phyloP scores from a whole-genome alignment of 2,329 filamentous ascomycete species.

The Penicillium sp. region DNA sequence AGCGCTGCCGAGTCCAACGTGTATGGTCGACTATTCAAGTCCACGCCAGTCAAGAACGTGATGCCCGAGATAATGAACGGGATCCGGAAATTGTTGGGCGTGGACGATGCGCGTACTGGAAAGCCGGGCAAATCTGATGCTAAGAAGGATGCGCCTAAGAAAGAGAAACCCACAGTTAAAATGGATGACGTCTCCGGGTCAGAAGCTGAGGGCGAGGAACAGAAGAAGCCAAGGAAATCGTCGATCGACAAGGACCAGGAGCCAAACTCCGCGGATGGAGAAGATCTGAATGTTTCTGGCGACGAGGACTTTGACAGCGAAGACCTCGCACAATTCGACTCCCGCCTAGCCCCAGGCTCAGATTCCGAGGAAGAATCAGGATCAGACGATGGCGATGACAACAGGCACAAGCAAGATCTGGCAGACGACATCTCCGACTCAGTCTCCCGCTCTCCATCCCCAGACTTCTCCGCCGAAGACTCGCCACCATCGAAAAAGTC shows the following conservation, averaged over 20 bases:
- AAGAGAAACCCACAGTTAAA: constrained; percentile 15
- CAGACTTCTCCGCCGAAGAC: constrained; percentile 22
- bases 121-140: constrained; percentile 19
- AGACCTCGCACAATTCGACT: constrained; percentile 39
- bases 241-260: constrained; percentile 8
- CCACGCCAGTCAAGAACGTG: constrained; percentile 60
- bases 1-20: constrained; percentile 60
- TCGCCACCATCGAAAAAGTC: constrained; percentile 32
- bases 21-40: constrained; percentile 62
- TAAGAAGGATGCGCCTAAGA: constrained; percentile 18
- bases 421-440: constrained; percentile 38
- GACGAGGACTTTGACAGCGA: constrained; percentile 33
- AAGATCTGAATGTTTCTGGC: constrained; percentile 29
- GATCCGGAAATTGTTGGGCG: constrained; percentile 44
- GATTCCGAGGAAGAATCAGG: constrained; percentile 31
- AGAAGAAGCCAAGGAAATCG: constrained; percentile 3
- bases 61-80: constrained; percentile 52
- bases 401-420: constrained; percentile 20
- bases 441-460: constrained; percentile 42
- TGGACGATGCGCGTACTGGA: constrained; percentile 33
- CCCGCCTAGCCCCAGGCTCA: constrained; percentile 38
- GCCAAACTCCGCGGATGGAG: constrained; percentile 11
- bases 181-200: constrained; percentile 18
- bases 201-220: constrained; percentile 9
- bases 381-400: constrained; percentile 32